Base-by-base conservation (phyloP, 495 filamentous ascomycete genomes). In the Penicillium goetzii region DNA sequence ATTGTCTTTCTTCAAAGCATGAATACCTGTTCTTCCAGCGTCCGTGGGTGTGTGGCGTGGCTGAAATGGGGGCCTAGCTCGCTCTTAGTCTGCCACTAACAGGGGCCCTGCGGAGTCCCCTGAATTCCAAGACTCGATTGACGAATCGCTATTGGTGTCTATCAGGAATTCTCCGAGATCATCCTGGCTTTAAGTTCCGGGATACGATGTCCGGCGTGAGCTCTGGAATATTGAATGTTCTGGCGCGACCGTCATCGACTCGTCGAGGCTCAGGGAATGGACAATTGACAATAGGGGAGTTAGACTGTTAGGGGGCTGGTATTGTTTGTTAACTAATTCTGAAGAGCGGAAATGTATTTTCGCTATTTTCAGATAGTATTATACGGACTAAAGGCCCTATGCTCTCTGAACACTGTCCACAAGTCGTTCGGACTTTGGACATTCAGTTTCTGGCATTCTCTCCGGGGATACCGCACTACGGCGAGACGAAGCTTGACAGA, bases 81-180 rank as follows among this genome's bases (percentile, higher is more conserved):
- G 25, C 53, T 33, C 61, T 63, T 65, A 64, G 62, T 56, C 45
- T 50, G 30, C 33, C 62, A 43, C 58, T 68, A 63, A 54, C 36
- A 25, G 17, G n/a, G 33, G 30, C 57, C 26, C 33, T 30, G 49
- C 32, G 53, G 26, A 58, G 54, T 50, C 47, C 38, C 19, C 30
- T 23, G 47, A 32, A 28, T 12, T 33, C 43, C 28, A 25, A 23
- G 41, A 32, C 4, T n/a, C 50, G 49, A 8, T 33, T 53, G 21
- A 23, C 10, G 43, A 47, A 47, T 47, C 12, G 53, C 25, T 15
- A 58, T 25, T 58, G 59, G 63, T 17, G 36, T 36, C 15, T n/a
- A 17, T 50, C 49, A 55, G 47, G 47, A 72, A 72, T 57, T 72
- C 69, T 72, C 69, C 69, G 67, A 72, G 66, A 68, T 71, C 66